These are phyloP conservation scores for Prunus dulcis DNA, from an alignment of 306 rosid genomes.

Conservation along the genomic window DNA sequence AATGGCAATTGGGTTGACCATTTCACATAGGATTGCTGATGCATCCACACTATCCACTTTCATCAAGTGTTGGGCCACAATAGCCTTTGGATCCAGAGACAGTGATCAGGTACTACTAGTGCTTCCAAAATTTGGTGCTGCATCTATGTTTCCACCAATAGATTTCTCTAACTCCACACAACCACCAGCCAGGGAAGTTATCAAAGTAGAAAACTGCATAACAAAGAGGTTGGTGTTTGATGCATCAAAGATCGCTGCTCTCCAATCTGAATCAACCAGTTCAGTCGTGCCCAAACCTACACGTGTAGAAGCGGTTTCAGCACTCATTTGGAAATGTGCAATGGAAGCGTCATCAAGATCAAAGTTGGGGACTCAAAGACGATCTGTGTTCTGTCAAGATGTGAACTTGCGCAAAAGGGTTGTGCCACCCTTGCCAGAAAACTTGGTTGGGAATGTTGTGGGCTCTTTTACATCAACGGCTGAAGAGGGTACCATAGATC, in stretches of 20 bases:
- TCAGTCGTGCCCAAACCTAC: constrained; percentile 23
- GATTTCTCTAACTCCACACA: neutral
- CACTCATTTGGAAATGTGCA: constrained; percentile 30
- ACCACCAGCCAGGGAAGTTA: constrained; percentile 12
- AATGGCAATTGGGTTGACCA: constrained; percentile 1
- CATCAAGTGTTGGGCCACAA: neutral
- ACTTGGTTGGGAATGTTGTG: constrained; percentile 23
- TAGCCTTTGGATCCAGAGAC: neutral
- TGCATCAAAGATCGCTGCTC: constrained; percentile 22
- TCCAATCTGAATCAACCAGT: constrained; percentile 29
- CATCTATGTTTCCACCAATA: neutral
- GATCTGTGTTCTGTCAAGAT: constrained; percentile 26
- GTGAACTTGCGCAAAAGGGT: constrained; percentile 33
- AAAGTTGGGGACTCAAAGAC: neutral
- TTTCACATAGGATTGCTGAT: neutral
- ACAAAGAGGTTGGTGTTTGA: constrained; percentile 30
- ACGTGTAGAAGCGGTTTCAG: constrained; percentile 37
- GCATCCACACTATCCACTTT: constrained; percentile 1
- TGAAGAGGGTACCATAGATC: neutral
- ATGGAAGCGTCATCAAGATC: constrained; percentile 15
- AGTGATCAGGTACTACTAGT: neutral
- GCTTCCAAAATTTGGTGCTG: neutral
- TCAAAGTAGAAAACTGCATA: constrained; percentile 2
- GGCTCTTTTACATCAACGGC: neutral
- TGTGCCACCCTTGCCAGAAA: constrained; percentile 2